Base-by-base conservation (phyloP, 305 asterid species). In the Fraxinus velutina region DNA sequence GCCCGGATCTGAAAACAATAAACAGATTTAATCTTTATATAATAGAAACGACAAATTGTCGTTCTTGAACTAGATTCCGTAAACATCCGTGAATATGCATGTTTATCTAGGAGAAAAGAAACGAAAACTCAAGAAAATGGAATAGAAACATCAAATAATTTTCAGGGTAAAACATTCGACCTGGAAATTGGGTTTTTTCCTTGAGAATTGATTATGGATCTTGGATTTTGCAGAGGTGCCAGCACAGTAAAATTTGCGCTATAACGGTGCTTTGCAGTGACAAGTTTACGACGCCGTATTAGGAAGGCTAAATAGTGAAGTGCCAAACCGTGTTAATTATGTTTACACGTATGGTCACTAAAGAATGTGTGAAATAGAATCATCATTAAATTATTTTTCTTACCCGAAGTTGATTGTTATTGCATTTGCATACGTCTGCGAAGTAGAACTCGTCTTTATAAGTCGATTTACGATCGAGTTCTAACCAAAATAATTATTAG, bases 1-100 rank as follows among this genome's bases (percentile, higher is more conserved):
- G 55, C 82, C 74, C 90, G 85, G 95, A 93, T 92, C 94, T 86
- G 85, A 39, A 88, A 85, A 75, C 80, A 83, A 78, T 34, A 80
- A 73, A 86, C 78, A 77, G 42, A 84, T 85, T 84, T 83, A 81
- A 82, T 83, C 72, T 74, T 66, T 55, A 50, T 30, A 22, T 34
- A 81, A 2, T 30, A 77, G 36, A 76, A 83, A 19, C 75, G 39
- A 33, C 22, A n/a, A 37, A 42, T 50, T 37, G 44, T 17, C 79
- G 39, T 77, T 76, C 78, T 22, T 64, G 66, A 73, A 76, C 85
- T 55, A 74, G 24, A 66, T 55, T 39, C 73, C 81, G 32, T 50
- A 85, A 75, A 73, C 62, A 86, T 73, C 81, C 81, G 42, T 52
- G 62, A 52, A 52, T 52, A 52, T 52, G 21, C 77, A 74, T 34